Percentiles rank a stretch among this genome's conserved stretches.
Evolutionary conservation across 2,329 filamentous ascomycete genomes (phyloP).

Genomic region (Aspergillus sp.): DNA sequence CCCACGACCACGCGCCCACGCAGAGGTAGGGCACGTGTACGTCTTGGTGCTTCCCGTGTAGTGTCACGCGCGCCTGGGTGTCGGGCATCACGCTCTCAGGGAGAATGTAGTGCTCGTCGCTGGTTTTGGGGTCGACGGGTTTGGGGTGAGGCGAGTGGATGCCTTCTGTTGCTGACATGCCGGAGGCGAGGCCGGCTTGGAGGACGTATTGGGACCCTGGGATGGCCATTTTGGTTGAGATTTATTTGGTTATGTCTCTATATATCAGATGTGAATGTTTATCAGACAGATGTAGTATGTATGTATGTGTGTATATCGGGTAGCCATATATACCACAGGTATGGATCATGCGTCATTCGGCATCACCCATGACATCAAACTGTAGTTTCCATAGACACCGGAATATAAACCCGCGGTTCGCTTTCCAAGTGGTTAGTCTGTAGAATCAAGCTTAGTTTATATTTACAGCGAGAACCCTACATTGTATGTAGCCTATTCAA

Average conservation of each 20-base stretch:
- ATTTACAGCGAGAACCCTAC: neutral
- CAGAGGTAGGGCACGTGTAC: slow-evolving; percentile 21
- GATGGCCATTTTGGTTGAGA: slow-evolving; percentile 5
- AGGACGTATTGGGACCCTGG: slow-evolving; percentile 18
- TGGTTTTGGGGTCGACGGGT: slow-evolving; percentile 14
- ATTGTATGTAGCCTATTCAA: neutral
- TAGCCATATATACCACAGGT: too few species aligned
- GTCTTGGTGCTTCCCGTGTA: slow-evolving; percentile 18
- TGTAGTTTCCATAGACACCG: too few species aligned
- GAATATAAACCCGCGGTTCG: neutral
- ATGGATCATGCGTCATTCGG: too few species aligned
- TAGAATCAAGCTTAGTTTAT: neutral
- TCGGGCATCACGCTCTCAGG: slow-evolving; percentile 13
- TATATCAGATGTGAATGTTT: too few species aligned
- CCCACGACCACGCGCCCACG: slow-evolving; percentile 26
- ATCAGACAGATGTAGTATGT: too few species aligned
- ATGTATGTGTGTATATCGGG: too few species aligned
- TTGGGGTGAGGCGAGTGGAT: slow-evolving; percentile 13
- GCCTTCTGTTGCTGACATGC: slow-evolving; percentile 20
- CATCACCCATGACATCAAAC: too few species aligned
- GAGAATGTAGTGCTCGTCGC: slow-evolving; percentile 17
- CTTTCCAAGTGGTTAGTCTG: neutral
- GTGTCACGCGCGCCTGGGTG: slow-evolving; percentile 13
- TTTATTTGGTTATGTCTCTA: too few species aligned
- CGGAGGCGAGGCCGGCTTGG: slow-evolving; percentile 15